A percentile compares a stretch with the other conserved stretches of the same genome.
phyloP scores from a whole-genome alignment of 2,329 filamentous ascomycete genomes.

The Aspergillus phoenicis region DNA sequence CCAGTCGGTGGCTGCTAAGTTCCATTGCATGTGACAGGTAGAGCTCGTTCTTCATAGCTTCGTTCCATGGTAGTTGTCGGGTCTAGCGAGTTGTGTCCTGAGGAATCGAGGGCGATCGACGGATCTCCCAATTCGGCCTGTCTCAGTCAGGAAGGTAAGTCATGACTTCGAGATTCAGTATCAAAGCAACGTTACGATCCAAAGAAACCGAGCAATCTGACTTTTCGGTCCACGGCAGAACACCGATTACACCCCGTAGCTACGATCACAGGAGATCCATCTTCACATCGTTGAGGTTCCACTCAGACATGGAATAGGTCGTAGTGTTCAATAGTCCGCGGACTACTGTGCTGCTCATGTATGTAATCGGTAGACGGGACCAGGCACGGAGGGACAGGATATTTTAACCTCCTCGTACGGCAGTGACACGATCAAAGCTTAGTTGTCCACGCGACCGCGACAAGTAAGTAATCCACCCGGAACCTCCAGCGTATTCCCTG shows the following conservation, averaged over 20 bases:
- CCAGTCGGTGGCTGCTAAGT: not conserved
- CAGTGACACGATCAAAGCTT: slow-evolving; percentile 4
- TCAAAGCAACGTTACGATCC: not conserved
- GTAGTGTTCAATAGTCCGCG: slow-evolving; percentile 2
- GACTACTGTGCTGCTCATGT: not conserved
- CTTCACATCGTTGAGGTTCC: not conserved
- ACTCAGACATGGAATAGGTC: not conserved
- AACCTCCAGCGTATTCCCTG: not conserved
- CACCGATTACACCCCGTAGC: not conserved
- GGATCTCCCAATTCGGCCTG: not conserved
- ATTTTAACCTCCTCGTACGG: not conserved
- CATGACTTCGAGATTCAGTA: not conserved
- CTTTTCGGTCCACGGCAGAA: not conserved
- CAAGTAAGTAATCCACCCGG: not conserved
- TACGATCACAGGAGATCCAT: not conserved
- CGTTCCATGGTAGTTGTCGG: not conserved
- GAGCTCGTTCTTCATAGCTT: not conserved
- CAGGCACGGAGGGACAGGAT: not conserved
- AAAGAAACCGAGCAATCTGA: not conserved
- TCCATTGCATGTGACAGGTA: not conserved
- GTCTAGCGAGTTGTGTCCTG: not conserved
- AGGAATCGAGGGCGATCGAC: not conserved
- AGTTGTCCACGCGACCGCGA: slow-evolving; percentile 4
- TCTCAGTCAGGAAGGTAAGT: not conserved
- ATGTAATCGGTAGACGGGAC: not conserved